A percentile compares a stretch with the other conserved stretches of the same genome.
Evolutionary conservation across 1,284 basidiomycete genomes (phyloP).

Genomic region (Malassezia dermatis): DNA sequence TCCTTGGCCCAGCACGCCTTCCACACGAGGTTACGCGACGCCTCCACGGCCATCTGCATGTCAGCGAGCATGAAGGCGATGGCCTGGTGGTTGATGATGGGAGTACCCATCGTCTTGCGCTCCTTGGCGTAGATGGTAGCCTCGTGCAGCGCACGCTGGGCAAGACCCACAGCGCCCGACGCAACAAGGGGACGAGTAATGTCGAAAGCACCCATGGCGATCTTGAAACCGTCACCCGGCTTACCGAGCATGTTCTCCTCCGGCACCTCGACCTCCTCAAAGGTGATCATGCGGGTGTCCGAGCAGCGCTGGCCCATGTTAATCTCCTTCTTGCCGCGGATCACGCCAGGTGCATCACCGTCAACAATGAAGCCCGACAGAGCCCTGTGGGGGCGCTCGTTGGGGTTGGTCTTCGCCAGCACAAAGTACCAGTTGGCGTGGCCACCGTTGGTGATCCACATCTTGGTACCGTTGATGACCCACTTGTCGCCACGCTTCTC

Average conservation of each 20-base stretch:
- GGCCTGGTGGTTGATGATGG: conserved; percentile 55
- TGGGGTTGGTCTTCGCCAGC: conserved; percentile 53
- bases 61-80: conserved; percentile 55
- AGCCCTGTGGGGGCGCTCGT: conserved; percentile 50
- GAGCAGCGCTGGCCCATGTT: conserved; percentile 57
- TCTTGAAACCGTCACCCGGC: conserved; percentile 55
- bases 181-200: conserved; percentile 52
- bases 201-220: conserved; percentile 55
- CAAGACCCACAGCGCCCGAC: conserved; percentile 53
- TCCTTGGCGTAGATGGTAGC: conserved; percentile 54
- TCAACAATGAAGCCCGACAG: conserved; percentile 56
- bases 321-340: conserved; percentile 52
- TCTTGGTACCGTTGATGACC: conserved; percentile 52
- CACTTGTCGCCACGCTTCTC: conserved; percentile 53
- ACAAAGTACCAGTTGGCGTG: conserved; percentile 55
- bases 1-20: conserved; percentile 53
- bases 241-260: conserved; percentile 53
- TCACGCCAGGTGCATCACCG: conserved; percentile 52
- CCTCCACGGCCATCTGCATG: conserved; percentile 54
- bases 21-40: conserved; percentile 52
- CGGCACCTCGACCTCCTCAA: conserved; percentile 53
- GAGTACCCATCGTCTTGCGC: conserved; percentile 54
- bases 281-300: conserved; percentile 55
- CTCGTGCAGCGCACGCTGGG: conserved; percentile 53
- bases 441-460: conserved; percentile 53